A percentile compares a stretch with the other conserved stretches of the same genome.
These are phyloP conservation scores for Stephanodiscus triporus DNA, from an alignment of 108 stramenopile species.

Conservation along the genomic window DNA sequence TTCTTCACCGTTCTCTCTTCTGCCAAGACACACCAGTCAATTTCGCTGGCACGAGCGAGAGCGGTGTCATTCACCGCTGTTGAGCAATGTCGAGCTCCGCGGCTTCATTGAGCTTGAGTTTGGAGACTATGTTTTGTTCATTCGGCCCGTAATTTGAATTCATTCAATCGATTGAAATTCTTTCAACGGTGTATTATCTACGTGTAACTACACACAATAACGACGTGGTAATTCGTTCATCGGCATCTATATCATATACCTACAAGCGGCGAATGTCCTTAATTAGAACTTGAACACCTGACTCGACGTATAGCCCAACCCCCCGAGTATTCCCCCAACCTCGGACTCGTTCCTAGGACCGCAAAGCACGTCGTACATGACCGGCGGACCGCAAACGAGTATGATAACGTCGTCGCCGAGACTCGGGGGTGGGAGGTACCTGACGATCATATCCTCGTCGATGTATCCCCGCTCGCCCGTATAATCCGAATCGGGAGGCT, in stretches of 20 bases:
- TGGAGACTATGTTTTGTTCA: too few relatives aligned
- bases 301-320: conserved; percentile 83
- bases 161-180: too few relatives aligned
- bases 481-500: conserved; percentile 67
- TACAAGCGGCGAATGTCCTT: too few relatives aligned
- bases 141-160: too few relatives aligned
- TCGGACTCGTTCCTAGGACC: conserved; percentile 84
- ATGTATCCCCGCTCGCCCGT: conserved; percentile 78
- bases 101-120: too few relatives aligned
- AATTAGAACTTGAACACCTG: conserved; percentile 95
- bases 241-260: not conserved
- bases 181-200: too few relatives aligned
- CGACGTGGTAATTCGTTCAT: not conserved
- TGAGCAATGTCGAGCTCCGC: too few relatives aligned
- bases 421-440: conserved; percentile 62
- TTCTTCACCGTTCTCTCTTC: too few relatives aligned
- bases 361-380: conserved; percentile 88
- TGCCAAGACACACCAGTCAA: too few relatives aligned
- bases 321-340: conserved; percentile 78
- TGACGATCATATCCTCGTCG: conserved; percentile 61
- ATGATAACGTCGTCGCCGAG: conserved; percentile 68
- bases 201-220: not conserved
- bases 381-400: conserved; percentile 95
- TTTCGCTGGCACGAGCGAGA: too few relatives aligned
- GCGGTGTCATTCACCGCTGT: too few relatives aligned